These are phyloP conservation scores for Lentinus brumalis DNA, from an alignment of 768 basidiomycete genomes.

Conservation along the genomic window DNA sequence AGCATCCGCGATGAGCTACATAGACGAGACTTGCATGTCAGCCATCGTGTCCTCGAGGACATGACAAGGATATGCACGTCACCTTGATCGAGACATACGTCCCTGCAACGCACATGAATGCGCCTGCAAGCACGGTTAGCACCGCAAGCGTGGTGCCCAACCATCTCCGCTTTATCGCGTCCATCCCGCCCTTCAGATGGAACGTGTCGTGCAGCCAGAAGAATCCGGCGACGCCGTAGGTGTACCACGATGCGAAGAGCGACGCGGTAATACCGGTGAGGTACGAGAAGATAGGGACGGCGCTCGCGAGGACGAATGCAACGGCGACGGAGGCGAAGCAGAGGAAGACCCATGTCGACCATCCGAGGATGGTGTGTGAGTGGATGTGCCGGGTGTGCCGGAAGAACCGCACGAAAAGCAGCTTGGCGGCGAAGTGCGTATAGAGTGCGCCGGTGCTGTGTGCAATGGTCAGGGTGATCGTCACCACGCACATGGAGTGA, in stretches of 20 bases:
- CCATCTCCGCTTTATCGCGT: conserved; percentile 34
- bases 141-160: conserved; percentile 40
- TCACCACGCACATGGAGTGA: neutral
- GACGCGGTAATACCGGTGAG: conserved; percentile 55
- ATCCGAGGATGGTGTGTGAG: conserved; percentile 51
- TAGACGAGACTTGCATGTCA: neutral
- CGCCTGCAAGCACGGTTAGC: conserved; percentile 48
- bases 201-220: conserved; percentile 56
- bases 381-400: conserved; percentile 50
- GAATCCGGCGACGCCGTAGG: conserved; percentile 54
- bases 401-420: conserved; percentile 54
- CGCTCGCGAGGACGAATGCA: conserved; percentile 49
- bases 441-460: conserved; percentile 47
- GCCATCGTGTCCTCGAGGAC: neutral
- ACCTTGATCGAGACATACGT: conserved; percentile 57
- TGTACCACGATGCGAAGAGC: conserved; percentile 62
- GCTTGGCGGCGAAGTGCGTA: conserved; percentile 54
- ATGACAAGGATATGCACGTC: conserved; percentile 9
- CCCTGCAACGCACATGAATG: conserved; percentile 55
- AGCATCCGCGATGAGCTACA: conserved; percentile 48
- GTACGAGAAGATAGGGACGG: conserved; percentile 58
- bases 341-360: conserved; percentile 46
- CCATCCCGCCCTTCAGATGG: conserved; percentile 40
- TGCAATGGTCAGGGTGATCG: neutral
- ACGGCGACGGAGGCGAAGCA: conserved; percentile 43